phyloP scores from a whole-genome alignment of 805 yeast species.

The Zygoascus flipseniorum region DNA sequence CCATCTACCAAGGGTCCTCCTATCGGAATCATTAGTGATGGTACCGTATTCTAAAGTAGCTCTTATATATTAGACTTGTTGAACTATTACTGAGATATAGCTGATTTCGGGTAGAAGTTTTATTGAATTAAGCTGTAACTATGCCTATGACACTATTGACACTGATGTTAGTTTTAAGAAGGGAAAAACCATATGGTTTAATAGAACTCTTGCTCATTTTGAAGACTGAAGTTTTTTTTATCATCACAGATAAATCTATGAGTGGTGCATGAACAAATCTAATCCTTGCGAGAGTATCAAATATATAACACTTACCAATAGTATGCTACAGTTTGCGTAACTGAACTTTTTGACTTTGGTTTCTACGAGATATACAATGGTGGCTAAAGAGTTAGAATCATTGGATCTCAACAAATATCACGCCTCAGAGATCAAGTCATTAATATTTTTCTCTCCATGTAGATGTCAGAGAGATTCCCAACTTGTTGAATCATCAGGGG shows the following conservation, averaged over 20 bases:
- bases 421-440: conserved; percentile 18
- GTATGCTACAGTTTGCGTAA: too few relatives aligned
- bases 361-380: too few relatives aligned
- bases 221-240: conserved; percentile 29
- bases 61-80: background rate
- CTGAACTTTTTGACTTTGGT: too few relatives aligned
- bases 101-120: background rate
- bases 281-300: background rate
- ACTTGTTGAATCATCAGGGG: conserved; percentile 18
- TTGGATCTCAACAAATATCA: background rate
- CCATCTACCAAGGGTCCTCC: conserved; percentile 52
- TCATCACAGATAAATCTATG: conserved; percentile 21
- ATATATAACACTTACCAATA: background rate
- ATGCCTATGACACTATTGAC: background rate
- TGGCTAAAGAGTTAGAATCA: too few relatives aligned
- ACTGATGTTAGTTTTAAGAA: background rate
- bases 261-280: conserved; percentile 25
- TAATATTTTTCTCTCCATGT: conserved; percentile 22
- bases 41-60: conserved; percentile 47
- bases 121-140: background rate
- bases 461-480: conserved; percentile 32
- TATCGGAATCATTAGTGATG: conserved; percentile 52
- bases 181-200: background rate
- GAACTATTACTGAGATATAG: background rate
- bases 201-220: conserved; percentile 21